Percentiles rank a stretch among this genome's conserved stretches.
Conservation (phyloP, 2,329 filamentous ascomycete species). For the Neonectria neomacrospora region DNA sequence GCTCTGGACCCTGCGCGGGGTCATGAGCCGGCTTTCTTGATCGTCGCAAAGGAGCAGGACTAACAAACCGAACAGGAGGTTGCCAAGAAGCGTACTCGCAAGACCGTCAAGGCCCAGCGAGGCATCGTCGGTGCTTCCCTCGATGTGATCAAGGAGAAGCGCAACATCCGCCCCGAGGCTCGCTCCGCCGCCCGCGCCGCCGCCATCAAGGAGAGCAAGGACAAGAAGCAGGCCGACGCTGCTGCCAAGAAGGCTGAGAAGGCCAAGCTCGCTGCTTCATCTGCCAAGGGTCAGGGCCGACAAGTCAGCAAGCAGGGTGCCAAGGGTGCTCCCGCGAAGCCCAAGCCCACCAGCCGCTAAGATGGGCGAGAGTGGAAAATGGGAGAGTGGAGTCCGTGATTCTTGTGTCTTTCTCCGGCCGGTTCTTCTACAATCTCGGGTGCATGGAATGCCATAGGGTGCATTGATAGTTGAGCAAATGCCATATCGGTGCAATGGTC, state of each 20-base stretch:
- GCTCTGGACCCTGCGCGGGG: not conserved
- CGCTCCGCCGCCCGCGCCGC: conserved; percentile 87
- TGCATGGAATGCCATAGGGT: conserved; percentile 56
- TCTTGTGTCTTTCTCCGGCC: conserved; percentile 57
- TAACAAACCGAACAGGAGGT: conserved; percentile 80
- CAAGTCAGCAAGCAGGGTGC: conserved; percentile 97
- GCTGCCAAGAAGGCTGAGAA: conserved; percentile 99
- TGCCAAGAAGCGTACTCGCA: conserved; percentile 99
- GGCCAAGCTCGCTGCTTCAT: conserved; percentile 85
- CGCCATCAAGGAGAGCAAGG: conserved; percentile 98
- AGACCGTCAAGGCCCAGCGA: conserved; percentile 98
- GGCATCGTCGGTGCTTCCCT: conserved; percentile 99
- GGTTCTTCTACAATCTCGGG: conserved; percentile 56
- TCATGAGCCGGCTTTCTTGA: not conserved
- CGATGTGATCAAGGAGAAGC: conserved; percentile 99
- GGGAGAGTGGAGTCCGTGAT: conserved; percentile 53
- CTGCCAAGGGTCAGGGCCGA: conserved; percentile 82
- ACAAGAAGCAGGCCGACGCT: conserved; percentile 91
- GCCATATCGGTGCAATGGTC: conserved; percentile 51
- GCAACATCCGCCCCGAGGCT: conserved; percentile 92
- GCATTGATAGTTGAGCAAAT: conserved; percentile 57
- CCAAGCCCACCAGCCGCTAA: conserved; percentile 84
- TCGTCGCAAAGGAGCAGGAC: conserved; percentile 39
- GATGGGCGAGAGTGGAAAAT: conserved; percentile 39
- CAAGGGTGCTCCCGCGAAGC: conserved; percentile 89